phyloP scores from a whole-genome alignment of 495 filamentous ascomycete genomes.

The Chaetomium cochliodes region DNA sequence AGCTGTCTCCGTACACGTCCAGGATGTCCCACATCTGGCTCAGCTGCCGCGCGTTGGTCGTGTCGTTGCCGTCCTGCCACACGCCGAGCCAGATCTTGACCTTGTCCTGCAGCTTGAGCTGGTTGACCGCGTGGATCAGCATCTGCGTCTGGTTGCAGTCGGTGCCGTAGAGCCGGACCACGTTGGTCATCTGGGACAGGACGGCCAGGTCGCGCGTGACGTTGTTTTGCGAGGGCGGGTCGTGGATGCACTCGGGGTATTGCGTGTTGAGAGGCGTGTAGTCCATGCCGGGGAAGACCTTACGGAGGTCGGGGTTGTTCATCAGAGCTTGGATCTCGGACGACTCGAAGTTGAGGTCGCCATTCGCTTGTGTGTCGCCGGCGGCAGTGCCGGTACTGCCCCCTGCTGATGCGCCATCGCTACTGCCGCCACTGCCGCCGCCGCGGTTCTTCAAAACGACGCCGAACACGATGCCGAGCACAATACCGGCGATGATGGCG shows the following conservation, averaged over 20 bases:
- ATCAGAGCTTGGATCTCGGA: slow-evolving; percentile 77
- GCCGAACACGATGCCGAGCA: slow-evolving; percentile 79
- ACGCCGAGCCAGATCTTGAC: slow-evolving; percentile 96
- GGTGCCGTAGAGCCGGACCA: slow-evolving; percentile 87
- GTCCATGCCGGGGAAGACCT: slow-evolving; percentile 95
- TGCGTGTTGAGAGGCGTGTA: slow-evolving; percentile 91
- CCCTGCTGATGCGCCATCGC: slow-evolving; percentile 16
- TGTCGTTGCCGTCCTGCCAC: slow-evolving; percentile 83
- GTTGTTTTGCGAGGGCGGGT: slow-evolving; percentile 87
- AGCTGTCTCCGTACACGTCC: slow-evolving; percentile 60
- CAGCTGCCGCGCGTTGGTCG: slow-evolving; percentile 80
- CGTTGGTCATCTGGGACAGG: slow-evolving; percentile 86
- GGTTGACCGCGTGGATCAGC: slow-evolving; percentile 79
- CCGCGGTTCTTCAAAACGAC: slow-evolving; percentile 50
- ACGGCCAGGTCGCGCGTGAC: slow-evolving; percentile 90
- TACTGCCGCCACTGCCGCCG: slow-evolving; percentile 16
- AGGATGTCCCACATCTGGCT: slow-evolving; percentile 77
- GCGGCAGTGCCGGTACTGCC: slow-evolving; percentile 28
- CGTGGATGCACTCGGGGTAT: slow-evolving; percentile 78
- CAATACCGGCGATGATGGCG: slow-evolving; percentile 65
- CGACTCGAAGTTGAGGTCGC: slow-evolving; percentile 71
- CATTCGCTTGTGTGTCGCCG: slow-evolving; percentile 53
- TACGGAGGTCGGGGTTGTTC: slow-evolving; percentile 77
- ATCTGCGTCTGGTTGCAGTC: slow-evolving; percentile 98
- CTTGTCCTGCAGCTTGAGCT: slow-evolving; percentile 63